Evolutionary conservation across 306 rosid species (phyloP).

Genomic region (Vicia villosa): DNA sequence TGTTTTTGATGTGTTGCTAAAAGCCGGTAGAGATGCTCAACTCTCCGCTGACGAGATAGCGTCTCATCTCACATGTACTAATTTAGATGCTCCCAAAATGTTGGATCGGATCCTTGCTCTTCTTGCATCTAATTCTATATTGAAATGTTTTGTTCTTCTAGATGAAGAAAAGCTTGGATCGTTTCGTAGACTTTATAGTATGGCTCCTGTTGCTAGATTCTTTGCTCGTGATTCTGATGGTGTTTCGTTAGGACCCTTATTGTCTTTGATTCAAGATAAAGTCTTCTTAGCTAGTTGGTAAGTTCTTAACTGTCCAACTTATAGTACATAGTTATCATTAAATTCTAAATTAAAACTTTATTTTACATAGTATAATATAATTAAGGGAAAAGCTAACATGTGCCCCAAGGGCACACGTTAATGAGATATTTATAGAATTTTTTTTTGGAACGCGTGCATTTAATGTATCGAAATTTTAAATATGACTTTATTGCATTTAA

Average conservation of each 20-base stretch:
- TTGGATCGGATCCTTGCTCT: constrained; percentile 61
- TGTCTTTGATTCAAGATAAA: constrained; percentile 39
- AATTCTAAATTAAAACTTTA: too few species aligned
- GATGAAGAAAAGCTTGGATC: constrained; percentile 8
- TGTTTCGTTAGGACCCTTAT: constrained; percentile 43
- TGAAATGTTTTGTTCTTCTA: constrained; percentile 27
- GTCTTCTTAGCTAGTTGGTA: constrained; percentile 49
- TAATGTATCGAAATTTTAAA: too few species aligned
- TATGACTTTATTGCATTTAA: too few species aligned
- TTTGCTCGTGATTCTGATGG: constrained; percentile 46
- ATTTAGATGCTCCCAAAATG: constrained; percentile 51
- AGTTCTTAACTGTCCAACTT: too few species aligned
- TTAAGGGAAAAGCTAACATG: too few species aligned
- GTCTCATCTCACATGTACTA: constrained; percentile 35
- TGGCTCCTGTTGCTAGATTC: constrained; percentile 40
- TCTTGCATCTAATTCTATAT: constrained; percentile 46
- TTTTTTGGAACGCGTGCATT: too few species aligned
- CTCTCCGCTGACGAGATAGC: constrained; percentile 46
- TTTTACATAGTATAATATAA: too few species aligned
- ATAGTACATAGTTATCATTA: too few species aligned
- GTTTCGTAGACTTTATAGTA: constrained; percentile 40
- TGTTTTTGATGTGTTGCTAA: not conserved
- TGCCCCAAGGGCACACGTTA: too few species aligned
- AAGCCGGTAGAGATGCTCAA: not conserved
- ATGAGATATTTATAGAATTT: too few species aligned